These are phyloP conservation scores for Colletotrichum somersetense DNA, from an alignment of 2,329 filamentous ascomycete species.

Conservation along the genomic window DNA sequence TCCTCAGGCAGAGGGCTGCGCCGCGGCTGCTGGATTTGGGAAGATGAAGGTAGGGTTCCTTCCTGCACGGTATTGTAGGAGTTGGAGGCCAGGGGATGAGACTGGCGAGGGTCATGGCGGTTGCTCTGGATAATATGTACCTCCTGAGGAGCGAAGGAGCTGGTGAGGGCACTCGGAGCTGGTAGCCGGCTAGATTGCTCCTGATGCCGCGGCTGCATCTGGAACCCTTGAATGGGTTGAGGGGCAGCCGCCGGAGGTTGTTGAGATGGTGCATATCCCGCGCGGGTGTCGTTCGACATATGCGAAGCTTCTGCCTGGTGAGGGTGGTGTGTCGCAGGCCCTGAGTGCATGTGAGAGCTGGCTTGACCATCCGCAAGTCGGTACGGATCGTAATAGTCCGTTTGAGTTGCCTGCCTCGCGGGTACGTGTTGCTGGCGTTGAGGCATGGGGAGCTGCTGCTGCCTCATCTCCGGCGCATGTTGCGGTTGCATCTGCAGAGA, in stretches of 20 bases:
- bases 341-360: slow-evolving; percentile 14
- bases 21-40: slow-evolving; percentile 23
- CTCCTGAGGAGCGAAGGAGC: slow-evolving; percentile 28
- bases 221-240: slow-evolving; percentile 26
- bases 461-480: slow-evolving; percentile 29
- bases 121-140: slow-evolving; percentile 36
- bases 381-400: slow-evolving; percentile 35
- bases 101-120: slow-evolving; percentile 25
- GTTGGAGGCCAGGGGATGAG: slow-evolving; percentile 26
- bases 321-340: not conserved
- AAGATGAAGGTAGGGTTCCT: slow-evolving; percentile 29
- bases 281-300: slow-evolving; percentile 19
- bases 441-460: slow-evolving; percentile 28
- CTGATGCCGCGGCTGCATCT: slow-evolving; percentile 28
- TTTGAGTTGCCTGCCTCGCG: slow-evolving; percentile 20
- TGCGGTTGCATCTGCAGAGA: slow-evolving; percentile 31
- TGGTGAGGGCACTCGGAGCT: not conserved
- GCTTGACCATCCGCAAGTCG: slow-evolving; percentile 25
- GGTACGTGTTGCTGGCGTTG: slow-evolving; percentile 27
- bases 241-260: slow-evolving; percentile 7
- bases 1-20: slow-evolving; percentile 37
- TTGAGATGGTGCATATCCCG: slow-evolving; percentile 21
- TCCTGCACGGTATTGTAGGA: slow-evolving; percentile 33
- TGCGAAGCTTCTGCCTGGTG: slow-evolving; percentile 18
- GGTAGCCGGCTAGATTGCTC: slow-evolving; percentile 28